phyloP scores from a whole-genome alignment of 257 asterid genomes.

The Gentiana straminea region DNA sequence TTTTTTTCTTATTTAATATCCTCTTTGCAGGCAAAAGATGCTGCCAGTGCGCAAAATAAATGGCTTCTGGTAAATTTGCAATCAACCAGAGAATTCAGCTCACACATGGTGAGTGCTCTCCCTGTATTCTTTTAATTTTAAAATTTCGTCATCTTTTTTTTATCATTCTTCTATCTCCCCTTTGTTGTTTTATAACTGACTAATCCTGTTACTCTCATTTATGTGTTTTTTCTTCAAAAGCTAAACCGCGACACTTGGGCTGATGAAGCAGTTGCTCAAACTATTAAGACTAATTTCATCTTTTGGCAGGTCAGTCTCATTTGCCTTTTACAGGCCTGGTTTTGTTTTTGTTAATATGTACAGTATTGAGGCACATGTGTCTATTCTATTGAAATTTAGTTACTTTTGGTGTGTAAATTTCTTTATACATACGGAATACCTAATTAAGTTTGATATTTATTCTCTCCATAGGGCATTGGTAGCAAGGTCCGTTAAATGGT shows the following conservation, averaged over 20 bases:
- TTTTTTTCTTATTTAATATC: too few relatives aligned
- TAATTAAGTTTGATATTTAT: too few relatives aligned
- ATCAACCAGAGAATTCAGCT: conserved; percentile 84
- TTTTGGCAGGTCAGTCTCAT: conserved; percentile 84
- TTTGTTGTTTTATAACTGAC: conserved; percentile 10
- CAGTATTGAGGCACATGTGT: neutral
- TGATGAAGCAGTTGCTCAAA: conserved; percentile 93
- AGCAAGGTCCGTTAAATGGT: too few relatives aligned
- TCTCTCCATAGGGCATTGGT: too few relatives aligned
- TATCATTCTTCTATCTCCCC: conserved; percentile 3
- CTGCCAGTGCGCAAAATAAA: conserved; percentile 58
- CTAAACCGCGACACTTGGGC: conserved; percentile 99
- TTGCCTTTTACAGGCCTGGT: conserved; percentile 4
- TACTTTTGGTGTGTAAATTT: too few relatives aligned
- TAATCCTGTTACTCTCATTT: neutral
- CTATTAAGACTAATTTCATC: conserved; percentile 79
- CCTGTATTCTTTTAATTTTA: neutral
- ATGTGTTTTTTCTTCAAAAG: conserved; percentile 31
- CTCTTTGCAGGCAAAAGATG: conserved; percentile 75
- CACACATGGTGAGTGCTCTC: conserved; percentile 60
- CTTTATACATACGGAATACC: too few relatives aligned
- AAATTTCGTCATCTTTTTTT: conserved; percentile 9
- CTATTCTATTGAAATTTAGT: too few relatives aligned
- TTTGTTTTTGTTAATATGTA: neutral
- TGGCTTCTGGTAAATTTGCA: conserved; percentile 96